A percentile compares a stretch with the other conserved stretches of the same genome.
Evolutionary conservation across 2,329 filamentous ascomycete genomes (phyloP).

Genomic region (Ascochyta clinopodiicola): DNA sequence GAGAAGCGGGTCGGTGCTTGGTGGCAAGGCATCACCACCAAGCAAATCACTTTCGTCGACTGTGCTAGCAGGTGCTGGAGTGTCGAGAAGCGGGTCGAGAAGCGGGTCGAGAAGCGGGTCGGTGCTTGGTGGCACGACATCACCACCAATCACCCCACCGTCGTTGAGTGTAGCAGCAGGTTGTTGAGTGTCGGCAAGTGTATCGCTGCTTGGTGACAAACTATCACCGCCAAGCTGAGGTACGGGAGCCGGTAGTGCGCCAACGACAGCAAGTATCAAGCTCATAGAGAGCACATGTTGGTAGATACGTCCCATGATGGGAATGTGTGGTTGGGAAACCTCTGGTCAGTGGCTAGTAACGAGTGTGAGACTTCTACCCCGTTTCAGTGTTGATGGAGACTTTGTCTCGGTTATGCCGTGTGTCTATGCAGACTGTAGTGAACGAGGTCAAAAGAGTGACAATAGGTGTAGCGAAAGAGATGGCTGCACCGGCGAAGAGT

Average conservation of each 20-base stretch:
- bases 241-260: conserved; percentile 6
- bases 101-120: too few species aligned
- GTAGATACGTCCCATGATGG: conserved; percentile 14
- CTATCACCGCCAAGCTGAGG: background rate
- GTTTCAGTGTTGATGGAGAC: background rate
- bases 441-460: conserved; percentile 9
- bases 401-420: background rate
- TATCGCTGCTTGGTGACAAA: too few species aligned
- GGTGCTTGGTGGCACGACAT: too few species aligned
- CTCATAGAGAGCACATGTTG: conserved; percentile 16
- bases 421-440: conserved; percentile 5
- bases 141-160: too few species aligned
- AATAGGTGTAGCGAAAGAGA: conserved; percentile 1
- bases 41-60: background rate
- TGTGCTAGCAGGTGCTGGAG: too few species aligned
- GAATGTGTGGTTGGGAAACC: background rate
- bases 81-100: too few species aligned
- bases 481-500: conserved; percentile 10
- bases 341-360: background rate
- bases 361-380: conserved; percentile 2
- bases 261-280: conserved; percentile 5
- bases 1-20: too few species aligned
- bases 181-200: too few species aligned
- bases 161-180: too few species aligned
- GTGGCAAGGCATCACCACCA: background rate